Conservation (phyloP, 441 rosid species). For the Jatropha multifida region DNA sequence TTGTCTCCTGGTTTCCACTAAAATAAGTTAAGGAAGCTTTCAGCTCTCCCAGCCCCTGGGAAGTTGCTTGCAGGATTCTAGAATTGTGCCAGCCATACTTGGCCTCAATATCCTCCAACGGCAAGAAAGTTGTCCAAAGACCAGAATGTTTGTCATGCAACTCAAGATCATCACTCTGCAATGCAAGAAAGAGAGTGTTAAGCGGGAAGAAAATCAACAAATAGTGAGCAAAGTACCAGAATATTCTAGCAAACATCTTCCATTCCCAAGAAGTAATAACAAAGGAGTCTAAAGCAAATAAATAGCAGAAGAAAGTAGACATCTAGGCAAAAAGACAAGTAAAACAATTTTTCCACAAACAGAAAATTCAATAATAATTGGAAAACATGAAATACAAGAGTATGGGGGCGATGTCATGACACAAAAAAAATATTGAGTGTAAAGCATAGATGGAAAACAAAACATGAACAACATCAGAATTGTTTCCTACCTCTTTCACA, state of each 20-base stretch:
- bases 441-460: neutral
- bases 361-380: no score
- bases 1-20: conserved; percentile 47
- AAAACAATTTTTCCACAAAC: no score
- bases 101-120: conserved; percentile 47
- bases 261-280: no score
- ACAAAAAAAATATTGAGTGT: neutral
- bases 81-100: conserved; percentile 54
- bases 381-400: no score
- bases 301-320: no score
- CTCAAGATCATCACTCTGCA: conserved; percentile 79
- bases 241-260: no score
- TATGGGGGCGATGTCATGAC: no score
- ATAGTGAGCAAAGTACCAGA: conserved; percentile 15
- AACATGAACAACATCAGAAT: neutral
- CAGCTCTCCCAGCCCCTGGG: conserved; percentile 71
- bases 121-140: conserved; percentile 51
- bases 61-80: conserved; percentile 61
- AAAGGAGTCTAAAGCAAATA: no score
- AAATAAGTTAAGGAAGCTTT: conserved; percentile 73
- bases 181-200: conserved; percentile 30
- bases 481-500: neutral
- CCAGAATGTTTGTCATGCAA: conserved; percentile 55
- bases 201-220: conserved; percentile 34
- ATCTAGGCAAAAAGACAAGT: no score